A percentile compares a stretch with the other conserved stretches of the same genome.
Evolutionary conservation across 2,329 filamentous ascomycete genomes (phyloP).

Genomic region (Colletotrichum liriopes): DNA sequence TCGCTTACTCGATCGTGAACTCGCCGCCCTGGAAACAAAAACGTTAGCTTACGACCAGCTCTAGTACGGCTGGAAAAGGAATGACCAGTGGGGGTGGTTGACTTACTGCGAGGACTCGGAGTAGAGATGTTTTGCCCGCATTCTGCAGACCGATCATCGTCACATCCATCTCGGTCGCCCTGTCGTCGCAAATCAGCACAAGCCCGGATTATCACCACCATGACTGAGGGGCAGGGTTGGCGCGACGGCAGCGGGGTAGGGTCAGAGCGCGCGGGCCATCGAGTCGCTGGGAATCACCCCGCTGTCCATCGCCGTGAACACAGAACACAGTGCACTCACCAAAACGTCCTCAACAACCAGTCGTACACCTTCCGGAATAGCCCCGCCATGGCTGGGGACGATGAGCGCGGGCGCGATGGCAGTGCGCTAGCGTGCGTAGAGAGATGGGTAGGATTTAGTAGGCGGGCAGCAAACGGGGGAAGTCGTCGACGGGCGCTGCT

Average conservation of each 20-base stretch:
- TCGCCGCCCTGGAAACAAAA: slow-evolving; percentile 83
- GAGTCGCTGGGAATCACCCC: slow-evolving; percentile 29
- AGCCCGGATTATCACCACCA: slow-evolving; percentile 20
- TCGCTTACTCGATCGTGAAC: slow-evolving; percentile 96
- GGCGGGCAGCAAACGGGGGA: neutral
- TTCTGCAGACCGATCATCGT: slow-evolving; percentile 99
- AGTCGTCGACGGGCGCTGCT: slow-evolving; percentile 10
- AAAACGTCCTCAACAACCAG: slow-evolving; percentile 98
- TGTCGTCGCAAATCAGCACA: slow-evolving; percentile 57
- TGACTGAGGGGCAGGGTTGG: slow-evolving; percentile 26
- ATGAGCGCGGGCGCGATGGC: slow-evolving; percentile 42
- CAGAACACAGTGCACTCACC: slow-evolving; percentile 71
- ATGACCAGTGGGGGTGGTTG: slow-evolving; percentile 44
- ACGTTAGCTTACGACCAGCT: slow-evolving; percentile 54
- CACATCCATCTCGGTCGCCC: slow-evolving; percentile 99
- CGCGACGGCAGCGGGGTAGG: slow-evolving; percentile 33
- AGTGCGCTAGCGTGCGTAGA: slow-evolving; percentile 39
- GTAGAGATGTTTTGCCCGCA: slow-evolving; percentile 95
- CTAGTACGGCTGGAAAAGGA: slow-evolving; percentile 11
- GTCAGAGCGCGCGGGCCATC: slow-evolving; percentile 34
- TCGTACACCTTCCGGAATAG: slow-evolving; percentile 97
- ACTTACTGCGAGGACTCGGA: slow-evolving; percentile 95
- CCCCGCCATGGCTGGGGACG: slow-evolving; percentile 79
- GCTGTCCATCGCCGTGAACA: slow-evolving; percentile 22
- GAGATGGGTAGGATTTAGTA: slow-evolving; percentile 1